Conservation (phyloP, 371 early-diverging fungal genomes). For the Mucor saturninus region DNA sequence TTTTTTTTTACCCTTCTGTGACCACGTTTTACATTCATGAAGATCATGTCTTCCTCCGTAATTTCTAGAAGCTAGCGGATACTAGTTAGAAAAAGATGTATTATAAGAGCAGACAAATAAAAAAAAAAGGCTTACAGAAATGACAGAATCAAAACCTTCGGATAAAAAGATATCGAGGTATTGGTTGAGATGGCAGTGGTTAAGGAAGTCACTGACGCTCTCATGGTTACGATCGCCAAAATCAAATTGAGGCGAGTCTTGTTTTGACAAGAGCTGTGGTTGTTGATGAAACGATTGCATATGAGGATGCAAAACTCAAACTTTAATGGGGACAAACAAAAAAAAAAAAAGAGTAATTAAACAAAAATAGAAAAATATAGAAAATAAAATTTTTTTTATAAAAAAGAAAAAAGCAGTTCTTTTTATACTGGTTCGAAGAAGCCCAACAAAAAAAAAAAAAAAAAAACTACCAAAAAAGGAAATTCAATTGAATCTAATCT, state of each 20-base stretch:
- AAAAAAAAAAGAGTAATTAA: neutral
- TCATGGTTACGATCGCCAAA: conserved; percentile 3
- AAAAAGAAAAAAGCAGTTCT: no score
- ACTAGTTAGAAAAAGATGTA: conserved; percentile 2
- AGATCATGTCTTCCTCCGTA: conserved; percentile 44
- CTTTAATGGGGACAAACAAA: neutral
- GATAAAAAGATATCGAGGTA: conserved; percentile 38
- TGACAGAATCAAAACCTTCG: conserved; percentile 48
- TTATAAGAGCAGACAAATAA: neutral
- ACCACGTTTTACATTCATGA: conserved; percentile 52
- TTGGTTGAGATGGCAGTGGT: conserved; percentile 31
- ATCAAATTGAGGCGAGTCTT: neutral
- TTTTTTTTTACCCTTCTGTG: conserved; percentile 45
- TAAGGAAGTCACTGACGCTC: conserved; percentile 27
- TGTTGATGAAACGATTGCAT: neutral
- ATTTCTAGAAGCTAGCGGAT: conserved; percentile 42
- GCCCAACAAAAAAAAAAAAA: no score
- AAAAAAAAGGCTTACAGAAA: conserved; percentile 30
- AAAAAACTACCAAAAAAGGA: no score
- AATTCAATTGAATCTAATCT: no score
- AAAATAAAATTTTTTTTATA: neutral
- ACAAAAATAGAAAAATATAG: neutral
- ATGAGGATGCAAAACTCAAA: neutral
- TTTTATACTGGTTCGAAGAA: no score
- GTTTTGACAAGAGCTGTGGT: conserved; percentile 1